Evolutionary conservation across 225 moss, liverwort and hornwort species (phyloP), one percentile per base, ranked within the genome.

Genomic region (Marchantia paleacea): DNA sequence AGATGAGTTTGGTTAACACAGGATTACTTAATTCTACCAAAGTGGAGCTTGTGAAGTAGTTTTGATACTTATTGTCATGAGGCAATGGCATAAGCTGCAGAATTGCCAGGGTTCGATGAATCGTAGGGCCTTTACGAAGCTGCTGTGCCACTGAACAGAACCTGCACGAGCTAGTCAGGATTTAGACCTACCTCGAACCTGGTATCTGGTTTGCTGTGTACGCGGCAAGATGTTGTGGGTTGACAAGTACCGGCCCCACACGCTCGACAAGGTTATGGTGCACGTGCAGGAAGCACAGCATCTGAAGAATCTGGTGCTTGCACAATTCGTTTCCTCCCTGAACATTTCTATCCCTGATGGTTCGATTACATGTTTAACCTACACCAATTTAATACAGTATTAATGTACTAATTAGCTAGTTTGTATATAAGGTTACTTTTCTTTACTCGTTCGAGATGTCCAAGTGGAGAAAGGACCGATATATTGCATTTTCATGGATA

Each of bases 191-290:
- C 24, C 4, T 50, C 15, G 52, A 73, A 18, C 2, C 26, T 20
- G n/a, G n/a, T 53, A 50, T 11, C 52, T 0, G 14, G 13, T 57
- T 14, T 54, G 14, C 28, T 18, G 28, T 54, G 22, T 12, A 1
- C 13, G 54, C 3, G 20, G 74, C 13, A 89, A 89, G 71, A 92
- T 96, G 93, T 84, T 94, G 85, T 94, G 94, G 92, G 89, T 92
- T 50, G 96, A 96, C 87, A 94, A 92, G 82, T 94, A 96, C 78
- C 90, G 95, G 82, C 95, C 93, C 28, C 89, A 88, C 81, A 84
- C 88, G 61, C 84, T 93, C 79, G 95, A 93, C 91, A 93, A 96
- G 85, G 91, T 92, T 50, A 90, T 92, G 90, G 93, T 93, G 61
- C 93, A 96, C 75, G 86, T 85, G 24, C 85, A 89, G 70, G 93